Conservation (phyloP, 2,329 filamentous ascomycete species). For the Penicillium olsonii region DNA sequence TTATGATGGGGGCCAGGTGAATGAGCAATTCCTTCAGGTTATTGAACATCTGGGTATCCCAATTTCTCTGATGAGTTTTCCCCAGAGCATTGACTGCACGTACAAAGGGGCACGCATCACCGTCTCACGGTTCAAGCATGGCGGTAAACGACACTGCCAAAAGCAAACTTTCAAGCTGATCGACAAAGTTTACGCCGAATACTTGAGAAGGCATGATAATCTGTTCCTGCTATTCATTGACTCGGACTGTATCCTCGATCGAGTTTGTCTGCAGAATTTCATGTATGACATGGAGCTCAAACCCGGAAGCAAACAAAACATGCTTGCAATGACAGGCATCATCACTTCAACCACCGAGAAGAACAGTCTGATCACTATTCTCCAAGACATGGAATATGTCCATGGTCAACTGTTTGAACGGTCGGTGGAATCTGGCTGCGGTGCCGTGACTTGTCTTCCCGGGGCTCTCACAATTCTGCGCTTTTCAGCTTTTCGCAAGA, state of each 20-base stretch:
- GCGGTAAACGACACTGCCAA: conserved; percentile 91
- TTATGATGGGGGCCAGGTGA: conserved; percentile 86
- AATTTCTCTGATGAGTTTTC: conserved; percentile 69
- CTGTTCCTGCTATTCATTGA: conserved; percentile 96
- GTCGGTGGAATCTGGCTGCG: conserved; percentile 91
- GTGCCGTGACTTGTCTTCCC: conserved; percentile 89
- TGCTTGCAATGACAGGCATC: conserved; percentile 96
- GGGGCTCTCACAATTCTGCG: conserved; percentile 94
- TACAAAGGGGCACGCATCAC: conserved; percentile 85
- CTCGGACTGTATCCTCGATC: conserved; percentile 92
- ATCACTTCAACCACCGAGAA: conserved; percentile 92
- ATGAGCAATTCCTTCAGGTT: conserved; percentile 85
- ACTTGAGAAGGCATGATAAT: conserved; percentile 84
- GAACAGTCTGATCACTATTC: conserved; percentile 82
- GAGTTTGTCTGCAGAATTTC: conserved; percentile 92
- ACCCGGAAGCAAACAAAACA: conserved; percentile 85
- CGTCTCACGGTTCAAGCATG: conserved; percentile 87
- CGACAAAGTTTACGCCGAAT: conserved; percentile 86
- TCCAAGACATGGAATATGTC: conserved; percentile 98
- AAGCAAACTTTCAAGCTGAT: conserved; percentile 92
- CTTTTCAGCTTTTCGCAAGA: conserved; percentile 91
- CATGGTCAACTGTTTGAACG: conserved; percentile 96
- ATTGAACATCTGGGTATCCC: conserved; percentile 83
- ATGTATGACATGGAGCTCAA: conserved; percentile 99
- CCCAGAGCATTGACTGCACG: conserved; percentile 84